Base-by-base conservation (phyloP, 768 basidiomycete species). In the Pulveroboletus sp. region DNA sequence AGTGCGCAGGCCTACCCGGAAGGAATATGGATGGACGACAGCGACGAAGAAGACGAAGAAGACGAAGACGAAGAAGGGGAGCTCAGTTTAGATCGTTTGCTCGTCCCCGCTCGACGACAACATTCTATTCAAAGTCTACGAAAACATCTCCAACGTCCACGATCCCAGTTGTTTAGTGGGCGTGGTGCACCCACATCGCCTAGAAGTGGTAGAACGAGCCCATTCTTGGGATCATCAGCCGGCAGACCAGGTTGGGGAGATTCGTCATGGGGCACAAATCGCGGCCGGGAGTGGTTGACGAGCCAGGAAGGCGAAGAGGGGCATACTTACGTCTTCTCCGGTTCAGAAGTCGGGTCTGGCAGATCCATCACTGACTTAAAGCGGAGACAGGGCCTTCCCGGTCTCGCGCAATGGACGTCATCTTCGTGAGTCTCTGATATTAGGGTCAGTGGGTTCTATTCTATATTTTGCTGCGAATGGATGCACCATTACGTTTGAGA, bases 81-180 rank as follows among this genome's bases (percentile, higher is more conserved):
- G 59, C 69, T 87, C 39, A 77, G 82, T 59, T 72, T 89, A 34
- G 81, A 84, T 14, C 75, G 76, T 23, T 74, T 89, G 47, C 78
- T 89, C 30, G 79, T 85, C 23, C 84, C 80, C 8, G 76, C 87
- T 17, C 85, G 81, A 62, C 73, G 86, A 23, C 86, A 89, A 60
- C 76, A 82, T 51, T 87, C 86, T 16, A 88, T 89, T 54, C 78
- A 73, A 57, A 87, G 85, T 62, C 68, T 89, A 48, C 73, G 85
- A 49, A 82, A 73, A 52, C 86, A 87, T 57, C 71, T 89, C 17
- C 71, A 68, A 2, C 67, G 62, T 43, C 31, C 51, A 27, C 38
- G 27, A n/a, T 39, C 57, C 7, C 56, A 26, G 24, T 14, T 40
- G 23, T 46, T 35, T 27, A 48, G 29, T 35, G 57, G 53, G 12